Conservation (phyloP, 306 rosid genomes). For the Chamaecrista fasciculata region DNA sequence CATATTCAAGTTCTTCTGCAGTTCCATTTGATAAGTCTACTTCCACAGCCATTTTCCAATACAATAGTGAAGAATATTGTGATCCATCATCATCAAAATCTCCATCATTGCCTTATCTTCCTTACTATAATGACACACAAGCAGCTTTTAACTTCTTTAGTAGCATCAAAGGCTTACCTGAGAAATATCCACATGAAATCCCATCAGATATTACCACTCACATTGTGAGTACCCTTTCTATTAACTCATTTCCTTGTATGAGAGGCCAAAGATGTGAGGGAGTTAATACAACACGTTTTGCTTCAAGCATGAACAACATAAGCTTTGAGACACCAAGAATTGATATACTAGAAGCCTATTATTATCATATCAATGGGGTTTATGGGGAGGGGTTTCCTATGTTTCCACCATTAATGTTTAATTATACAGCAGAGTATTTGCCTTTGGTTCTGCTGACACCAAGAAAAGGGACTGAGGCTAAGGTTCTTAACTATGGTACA, state of each 20-base stretch:
- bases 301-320: conserved; percentile 51
- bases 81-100: no score
- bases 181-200: conserved; percentile 34
- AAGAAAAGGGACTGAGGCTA: conserved; percentile 44
- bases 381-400: conserved; percentile 34
- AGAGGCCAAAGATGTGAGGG: conserved; percentile 38
- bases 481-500: conserved; percentile 36
- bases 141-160: conserved; percentile 31
- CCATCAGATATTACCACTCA: conserved; percentile 38
- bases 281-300: conserved; percentile 41
- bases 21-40: conserved; percentile 36
- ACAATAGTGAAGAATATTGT: conserved; percentile 28
- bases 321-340: conserved; percentile 39
- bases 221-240: conserved; percentile 33
- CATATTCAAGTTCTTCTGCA: conserved; percentile 25
- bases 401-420: conserved; percentile 37
- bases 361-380: conserved; percentile 41
- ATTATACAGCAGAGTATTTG: conserved; percentile 39
- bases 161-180: conserved; percentile 29
- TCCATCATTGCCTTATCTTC: conserved; percentile 30
- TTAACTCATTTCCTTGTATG: conserved; percentile 35
- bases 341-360: conserved; percentile 51
- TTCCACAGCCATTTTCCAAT: conserved; percentile 46
- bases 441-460: conserved; percentile 32
- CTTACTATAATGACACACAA: conserved; percentile 30